Evolutionary conservation across 345 rosid genomes (phyloP), one percentile per base, ranked within the genome.

Genomic region (Dipteronia sinensis): DNA sequence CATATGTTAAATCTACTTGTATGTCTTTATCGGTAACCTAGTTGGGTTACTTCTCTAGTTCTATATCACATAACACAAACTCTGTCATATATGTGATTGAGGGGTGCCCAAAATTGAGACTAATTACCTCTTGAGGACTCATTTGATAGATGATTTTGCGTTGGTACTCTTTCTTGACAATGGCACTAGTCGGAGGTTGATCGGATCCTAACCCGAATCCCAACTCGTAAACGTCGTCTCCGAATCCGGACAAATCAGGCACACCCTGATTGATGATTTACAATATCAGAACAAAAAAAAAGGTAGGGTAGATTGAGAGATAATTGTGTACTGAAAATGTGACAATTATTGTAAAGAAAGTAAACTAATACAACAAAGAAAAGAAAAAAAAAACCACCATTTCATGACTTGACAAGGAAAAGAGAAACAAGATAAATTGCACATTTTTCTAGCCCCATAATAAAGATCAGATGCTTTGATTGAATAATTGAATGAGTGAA

Each of bases 51-150:
- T 34, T 34, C 38, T 34, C 4, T 34, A 34, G 38, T 4, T 34
- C 6, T 34, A 34, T 34, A 34, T 34, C 38, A 34, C 38, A 4
- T 34, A 34, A 34, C 4, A 34, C 38, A 34, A 34, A 34, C 38
- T 34, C 6, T 34, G 38, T 34, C 6, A 34, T n/a, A n/a, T n/a
- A n/a, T 34, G 38, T 34, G 38, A 34, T 34, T 34, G 38, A 34
- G 38, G 38, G 38, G 1, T 34, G 38, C 38, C 6, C 38, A 34
- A 34, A 34, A 34, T 34, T 34, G 38, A 34, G 38, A 34, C 23
- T 65, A 83, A 94, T n/a, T n/a, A n/a, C 98, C 97, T 93, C 92
- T 61, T 27, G 90, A 72, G 93, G 94, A 82, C 88, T 79, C 92
- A 88, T 78, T 15, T 89, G 97, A 79, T 87, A 93, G 15, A 83